These are phyloP conservation scores for Cytospora piceae DNA, from an alignment of 2,329 filamentous ascomycete species.

Conservation along the genomic window DNA sequence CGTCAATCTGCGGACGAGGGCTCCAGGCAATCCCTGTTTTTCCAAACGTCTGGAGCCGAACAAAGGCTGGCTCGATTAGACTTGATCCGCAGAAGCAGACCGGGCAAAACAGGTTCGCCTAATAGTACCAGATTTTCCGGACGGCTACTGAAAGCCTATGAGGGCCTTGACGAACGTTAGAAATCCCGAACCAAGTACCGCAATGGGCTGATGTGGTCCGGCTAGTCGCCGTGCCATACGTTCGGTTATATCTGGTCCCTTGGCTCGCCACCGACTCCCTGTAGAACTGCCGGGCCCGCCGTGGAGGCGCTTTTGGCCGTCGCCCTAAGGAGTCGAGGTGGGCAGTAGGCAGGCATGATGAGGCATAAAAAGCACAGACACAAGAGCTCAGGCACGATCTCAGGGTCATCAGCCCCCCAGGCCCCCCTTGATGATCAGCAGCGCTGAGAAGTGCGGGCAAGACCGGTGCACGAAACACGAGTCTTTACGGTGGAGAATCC, in stretches of 20 bases:
- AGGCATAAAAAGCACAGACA: background rate
- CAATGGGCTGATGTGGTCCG: background rate
- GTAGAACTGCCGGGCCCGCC: background rate
- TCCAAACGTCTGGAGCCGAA: background rate
- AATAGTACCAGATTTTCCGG: background rate
- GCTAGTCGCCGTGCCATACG: background rate
- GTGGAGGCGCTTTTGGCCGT: background rate
- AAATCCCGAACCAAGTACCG: background rate
- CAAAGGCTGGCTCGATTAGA: background rate
- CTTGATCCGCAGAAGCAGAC: background rate
- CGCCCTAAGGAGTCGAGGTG: background rate
- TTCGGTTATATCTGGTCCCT: background rate
- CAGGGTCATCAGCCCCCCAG: background rate
- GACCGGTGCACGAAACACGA: background rate
- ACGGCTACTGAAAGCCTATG: background rate
- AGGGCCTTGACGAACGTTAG: background rate
- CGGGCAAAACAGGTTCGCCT: background rate
- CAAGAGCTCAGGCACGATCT: background rate
- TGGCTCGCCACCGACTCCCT: background rate
- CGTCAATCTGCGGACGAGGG: background rate
- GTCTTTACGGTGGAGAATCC: background rate
- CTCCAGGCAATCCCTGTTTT: background rate
- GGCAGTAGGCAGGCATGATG: background rate
- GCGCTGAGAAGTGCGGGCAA: background rate
- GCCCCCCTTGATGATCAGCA: constrained; percentile 2